Evolutionary conservation across 805 yeast species (phyloP), one percentile per base, ranked within the genome.

Genomic region (Blastobotrys mokoenaii): DNA sequence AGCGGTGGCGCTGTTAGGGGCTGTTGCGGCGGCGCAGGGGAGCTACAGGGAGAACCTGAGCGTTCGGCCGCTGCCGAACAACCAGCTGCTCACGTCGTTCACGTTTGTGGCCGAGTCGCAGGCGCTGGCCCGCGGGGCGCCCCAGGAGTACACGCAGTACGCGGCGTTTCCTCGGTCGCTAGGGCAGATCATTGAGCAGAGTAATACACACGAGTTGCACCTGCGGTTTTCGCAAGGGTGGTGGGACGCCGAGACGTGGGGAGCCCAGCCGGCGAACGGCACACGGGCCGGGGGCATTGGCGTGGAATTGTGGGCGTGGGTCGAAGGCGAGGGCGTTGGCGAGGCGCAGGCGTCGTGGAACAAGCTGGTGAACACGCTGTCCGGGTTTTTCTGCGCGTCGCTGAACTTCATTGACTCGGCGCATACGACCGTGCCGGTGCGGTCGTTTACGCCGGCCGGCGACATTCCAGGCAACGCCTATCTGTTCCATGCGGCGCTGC

Each of bases 371-470:
- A 82, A 85, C 55, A 74, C 83, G 1, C 67, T 93, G 41, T 83
- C 96, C 1, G 98, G 97, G 1, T 73, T 87, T 56, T 93, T 93
- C 62, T 93, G 98, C 66, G 97, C 97, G 0, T 87, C 96, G 8
- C 70, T 93, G 44, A 89, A 93, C 59, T 88, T 87, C 63, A 81
- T 93, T 44, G 95, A 87, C 60, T 76, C 76, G 22, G 70, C 86
- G 2, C 78, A 76, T 43, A 88, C 97, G 0, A 82, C 95, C 0
- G 76, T 70, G 47, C 87, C 90, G 0, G 66, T 68, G 39, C 61
- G 68, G 27, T 55, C 76, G 6, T 64, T 68, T 50, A 53, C 58
- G 40, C 62, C 67, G 10, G 45, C 51, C 30, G 41, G 50, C 59
- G 62, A 45, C 55, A 17, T 14, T 18, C 20, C 11, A 9, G 6